Percentiles rank a stretch among this genome's conserved stretches.
Conservation (phyloP, 176 grass and related monocot genomes). For the Neostapfia colusana region DNA sequence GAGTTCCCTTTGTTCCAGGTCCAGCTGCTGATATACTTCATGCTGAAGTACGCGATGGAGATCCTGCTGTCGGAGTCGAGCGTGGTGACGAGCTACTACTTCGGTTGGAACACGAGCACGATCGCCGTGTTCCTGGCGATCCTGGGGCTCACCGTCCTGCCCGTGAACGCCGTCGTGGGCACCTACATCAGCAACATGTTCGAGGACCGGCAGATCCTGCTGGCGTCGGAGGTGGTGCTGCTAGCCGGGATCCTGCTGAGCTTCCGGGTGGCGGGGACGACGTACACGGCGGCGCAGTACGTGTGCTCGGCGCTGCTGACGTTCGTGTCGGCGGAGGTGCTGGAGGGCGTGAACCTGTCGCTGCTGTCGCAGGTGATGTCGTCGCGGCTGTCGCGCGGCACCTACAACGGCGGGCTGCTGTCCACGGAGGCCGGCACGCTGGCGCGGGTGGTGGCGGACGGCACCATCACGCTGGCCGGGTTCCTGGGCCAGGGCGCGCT, state of each 20-base stretch:
- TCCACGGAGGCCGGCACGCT: conserved; percentile 61
- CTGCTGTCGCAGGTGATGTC: conserved; percentile 51
- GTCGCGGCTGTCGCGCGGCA: conserved; percentile 53
- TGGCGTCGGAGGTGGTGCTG: conserved; percentile 41
- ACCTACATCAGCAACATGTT: conserved; percentile 60
- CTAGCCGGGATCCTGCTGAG: conserved; percentile 35
- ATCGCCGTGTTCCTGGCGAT: conserved; percentile 50
- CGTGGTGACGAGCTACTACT: conserved; percentile 49
- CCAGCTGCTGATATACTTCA: conserved; percentile 58
- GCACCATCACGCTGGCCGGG: conserved; percentile 52
- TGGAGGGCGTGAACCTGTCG: conserved; percentile 57
- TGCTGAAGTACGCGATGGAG: conserved; percentile 65
- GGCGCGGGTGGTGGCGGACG: conserved; percentile 51
- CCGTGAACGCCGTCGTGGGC: conserved; percentile 51
- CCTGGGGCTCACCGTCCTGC: conserved; percentile 52
- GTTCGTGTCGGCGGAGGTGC: conserved; percentile 45
- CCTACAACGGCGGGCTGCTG: conserved; percentile 54
- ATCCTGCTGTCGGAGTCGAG: conserved; percentile 55
- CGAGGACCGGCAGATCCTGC: conserved; percentile 50
- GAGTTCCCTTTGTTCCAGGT: neutral
- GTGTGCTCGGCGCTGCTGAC: conserved; percentile 47
- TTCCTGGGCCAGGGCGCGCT: conserved; percentile 36
- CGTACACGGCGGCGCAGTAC: conserved; percentile 45
- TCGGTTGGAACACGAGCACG: conserved; percentile 44
- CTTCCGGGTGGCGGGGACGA: conserved; percentile 27